Evolutionary conservation across 1,284 basidiomycete genomes (phyloP).

Genomic region (Fomitopsis pinicola): DNA sequence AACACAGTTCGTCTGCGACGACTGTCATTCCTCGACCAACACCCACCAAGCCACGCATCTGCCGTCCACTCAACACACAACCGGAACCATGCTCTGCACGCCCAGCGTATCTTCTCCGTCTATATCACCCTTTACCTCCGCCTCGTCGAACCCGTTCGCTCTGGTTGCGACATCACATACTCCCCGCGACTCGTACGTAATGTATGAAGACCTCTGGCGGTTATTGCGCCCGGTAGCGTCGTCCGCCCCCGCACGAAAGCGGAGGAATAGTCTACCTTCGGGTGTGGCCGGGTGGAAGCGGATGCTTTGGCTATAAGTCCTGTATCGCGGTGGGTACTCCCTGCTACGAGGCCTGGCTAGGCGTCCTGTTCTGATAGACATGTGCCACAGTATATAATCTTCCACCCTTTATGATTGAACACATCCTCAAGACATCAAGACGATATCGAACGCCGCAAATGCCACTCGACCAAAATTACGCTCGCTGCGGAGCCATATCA

Average conservation of each 20-base stretch:
- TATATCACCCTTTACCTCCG: conserved; percentile 9
- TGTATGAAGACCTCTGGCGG: conserved; percentile 15
- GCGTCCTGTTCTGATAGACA: not conserved
- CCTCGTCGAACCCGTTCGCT: conserved; percentile 15
- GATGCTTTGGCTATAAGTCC: conserved; percentile 8
- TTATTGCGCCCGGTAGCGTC: conserved; percentile 7
- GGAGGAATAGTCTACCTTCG: conserved; percentile 12
- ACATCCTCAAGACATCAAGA: not conserved
- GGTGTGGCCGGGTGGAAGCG: conserved; percentile 12
- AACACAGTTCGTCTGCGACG: not conserved
- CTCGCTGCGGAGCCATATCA: not conserved
- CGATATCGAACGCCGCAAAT: not conserved
- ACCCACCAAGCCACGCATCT: not conserved
- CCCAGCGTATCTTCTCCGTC: conserved; percentile 1
- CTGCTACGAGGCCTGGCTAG: no score
- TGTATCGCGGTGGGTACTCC: not conserved
- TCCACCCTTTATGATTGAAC: not conserved
- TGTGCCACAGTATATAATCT: not conserved
- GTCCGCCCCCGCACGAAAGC: conserved; percentile 1
- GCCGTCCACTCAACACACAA: not conserved
- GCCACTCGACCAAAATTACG: not conserved
- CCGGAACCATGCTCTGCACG: not conserved
- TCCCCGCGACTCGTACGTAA: conserved; percentile 16
- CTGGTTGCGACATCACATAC: conserved; percentile 16
- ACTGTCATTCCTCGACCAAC: not conserved